Evolutionary conservation across 805 yeast genomes (phyloP).

Genomic region (Candida orba): DNA sequence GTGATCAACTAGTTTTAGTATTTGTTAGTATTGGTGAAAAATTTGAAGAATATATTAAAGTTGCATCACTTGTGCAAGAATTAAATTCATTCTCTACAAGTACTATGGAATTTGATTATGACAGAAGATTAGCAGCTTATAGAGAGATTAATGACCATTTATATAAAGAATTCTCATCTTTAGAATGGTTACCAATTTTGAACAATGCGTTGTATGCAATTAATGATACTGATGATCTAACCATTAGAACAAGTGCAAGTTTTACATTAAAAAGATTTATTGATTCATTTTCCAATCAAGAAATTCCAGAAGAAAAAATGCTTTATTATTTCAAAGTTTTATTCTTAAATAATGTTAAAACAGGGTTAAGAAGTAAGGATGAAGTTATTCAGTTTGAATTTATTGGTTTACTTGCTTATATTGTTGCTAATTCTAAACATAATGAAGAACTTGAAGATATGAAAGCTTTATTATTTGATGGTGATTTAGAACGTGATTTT

Average conservation of each 20-base stretch:
- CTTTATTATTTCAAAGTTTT: slow-evolving; percentile 40
- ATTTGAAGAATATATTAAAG: slow-evolving; percentile 35
- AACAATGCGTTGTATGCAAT: slow-evolving; percentile 63
- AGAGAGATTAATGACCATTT: slow-evolving; percentile 51
- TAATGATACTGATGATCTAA: slow-evolving; percentile 59
- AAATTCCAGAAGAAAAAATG: slow-evolving; percentile 23
- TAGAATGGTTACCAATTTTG: slow-evolving; percentile 77
- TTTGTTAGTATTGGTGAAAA: slow-evolving; percentile 52
- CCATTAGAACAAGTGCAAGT: slow-evolving; percentile 72
- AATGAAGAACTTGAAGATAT: slow-evolving; percentile 54
- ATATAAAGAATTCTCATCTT: slow-evolving; percentile 35
- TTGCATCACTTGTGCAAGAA: slow-evolving; percentile 49
- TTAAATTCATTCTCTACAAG: slow-evolving; percentile 62
- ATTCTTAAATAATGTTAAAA: slow-evolving; percentile 57
- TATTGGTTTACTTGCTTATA: slow-evolving; percentile 55
- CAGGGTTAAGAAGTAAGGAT: slow-evolving; percentile 54
- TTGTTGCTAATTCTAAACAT: slow-evolving; percentile 41
- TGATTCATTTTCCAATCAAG: slow-evolving; percentile 34
- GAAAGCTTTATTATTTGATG: slow-evolving; percentile 52
- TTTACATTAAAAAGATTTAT: slow-evolving; percentile 55
- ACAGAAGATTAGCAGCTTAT: slow-evolving; percentile 62
- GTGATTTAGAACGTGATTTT: slow-evolving; percentile 50
- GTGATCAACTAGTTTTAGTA: slow-evolving; percentile 54
- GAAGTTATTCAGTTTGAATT: slow-evolving; percentile 70
- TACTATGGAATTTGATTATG: slow-evolving; percentile 74